Conservation (phyloP, 176 grass and related monocot genomes). For the Dendrocalamus sinicus region DNA sequence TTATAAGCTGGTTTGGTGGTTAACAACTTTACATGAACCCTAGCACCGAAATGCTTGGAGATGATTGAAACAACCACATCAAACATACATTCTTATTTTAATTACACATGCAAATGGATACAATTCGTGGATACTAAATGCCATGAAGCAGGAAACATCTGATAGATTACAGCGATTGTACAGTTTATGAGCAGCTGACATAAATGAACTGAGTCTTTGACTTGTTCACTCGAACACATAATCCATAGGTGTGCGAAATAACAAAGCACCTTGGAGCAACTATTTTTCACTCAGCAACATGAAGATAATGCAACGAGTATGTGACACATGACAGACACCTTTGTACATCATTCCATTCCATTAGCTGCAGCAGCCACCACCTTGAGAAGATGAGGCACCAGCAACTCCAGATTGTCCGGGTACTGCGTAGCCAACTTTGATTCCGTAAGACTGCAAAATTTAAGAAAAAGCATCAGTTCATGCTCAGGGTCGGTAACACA, state of each 20-base stretch:
- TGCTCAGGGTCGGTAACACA: background rate
- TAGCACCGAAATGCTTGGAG: background rate
- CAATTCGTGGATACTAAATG: constrained; percentile 22
- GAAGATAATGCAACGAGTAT: background rate
- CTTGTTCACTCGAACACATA: background rate
- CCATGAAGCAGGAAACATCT: background rate
- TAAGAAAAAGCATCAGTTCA: background rate
- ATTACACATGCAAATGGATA: constrained; percentile 40
- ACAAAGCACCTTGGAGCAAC: constrained; percentile 47
- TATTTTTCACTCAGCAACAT: constrained; percentile 28
- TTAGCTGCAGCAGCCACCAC: constrained; percentile 64
- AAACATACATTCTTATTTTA: constrained; percentile 36
- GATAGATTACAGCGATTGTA: constrained; percentile 27
- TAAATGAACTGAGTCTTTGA: constrained; percentile 38
- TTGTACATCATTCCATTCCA: constrained; percentile 23
- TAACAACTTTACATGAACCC: background rate
- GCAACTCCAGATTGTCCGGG: constrained; percentile 61
- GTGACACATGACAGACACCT: constrained; percentile 20
- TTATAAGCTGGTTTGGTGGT: background rate
- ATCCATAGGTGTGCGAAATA: constrained; percentile 47
- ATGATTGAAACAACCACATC: constrained; percentile 18
- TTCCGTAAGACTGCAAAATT: constrained; percentile 63
- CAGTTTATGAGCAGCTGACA: constrained; percentile 33
- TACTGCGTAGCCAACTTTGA: constrained; percentile 64
- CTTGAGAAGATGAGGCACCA: constrained; percentile 63